These are phyloP conservation scores for Penicillium odoratum DNA, from an alignment of 495 filamentous ascomycete genomes.

Conservation along the genomic window DNA sequence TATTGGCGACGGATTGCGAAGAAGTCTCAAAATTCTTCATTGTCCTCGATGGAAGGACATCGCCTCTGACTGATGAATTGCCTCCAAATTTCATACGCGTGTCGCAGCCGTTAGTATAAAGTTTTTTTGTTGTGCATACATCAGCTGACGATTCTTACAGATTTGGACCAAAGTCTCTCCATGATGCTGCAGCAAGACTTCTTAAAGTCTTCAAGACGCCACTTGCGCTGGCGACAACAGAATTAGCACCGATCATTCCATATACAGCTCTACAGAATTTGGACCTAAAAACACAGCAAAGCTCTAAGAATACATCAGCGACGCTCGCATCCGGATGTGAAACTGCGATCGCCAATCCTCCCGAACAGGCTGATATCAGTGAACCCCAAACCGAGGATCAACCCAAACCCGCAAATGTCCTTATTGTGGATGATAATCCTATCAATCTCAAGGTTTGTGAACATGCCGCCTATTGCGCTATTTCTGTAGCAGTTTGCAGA, in stretches of 20 bases:
- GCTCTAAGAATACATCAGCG: background rate
- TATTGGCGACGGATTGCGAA: constrained; percentile 4
- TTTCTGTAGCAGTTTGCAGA: background rate
- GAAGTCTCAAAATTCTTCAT: constrained; percentile 26
- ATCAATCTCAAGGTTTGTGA: constrained; percentile 47
- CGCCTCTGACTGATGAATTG: constrained; percentile 6
- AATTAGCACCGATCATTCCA: background rate
- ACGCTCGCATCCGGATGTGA: background rate
- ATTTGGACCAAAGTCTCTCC: constrained; percentile 35
- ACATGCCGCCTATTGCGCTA: background rate
- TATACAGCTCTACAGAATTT: background rate
- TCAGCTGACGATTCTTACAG: constrained; percentile 21
- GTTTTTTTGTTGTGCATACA: background rate
- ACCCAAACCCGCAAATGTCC: constrained; percentile 22
- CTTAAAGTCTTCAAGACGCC: constrained; percentile 14
- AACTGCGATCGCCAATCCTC: background rate
- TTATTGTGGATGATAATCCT: constrained; percentile 52
- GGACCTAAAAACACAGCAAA: background rate
- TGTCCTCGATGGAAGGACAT: constrained; percentile 27
- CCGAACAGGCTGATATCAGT: background rate
- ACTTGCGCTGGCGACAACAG: background rate
- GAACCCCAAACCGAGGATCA: background rate
- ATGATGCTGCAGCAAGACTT: constrained; percentile 24
- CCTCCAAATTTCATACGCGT: constrained; percentile 26
- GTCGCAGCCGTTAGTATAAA: constrained; percentile 34